These are phyloP conservation scores for Carex littledalei DNA, from an alignment of 176 grass and related monocot species.

Conservation along the genomic window DNA sequence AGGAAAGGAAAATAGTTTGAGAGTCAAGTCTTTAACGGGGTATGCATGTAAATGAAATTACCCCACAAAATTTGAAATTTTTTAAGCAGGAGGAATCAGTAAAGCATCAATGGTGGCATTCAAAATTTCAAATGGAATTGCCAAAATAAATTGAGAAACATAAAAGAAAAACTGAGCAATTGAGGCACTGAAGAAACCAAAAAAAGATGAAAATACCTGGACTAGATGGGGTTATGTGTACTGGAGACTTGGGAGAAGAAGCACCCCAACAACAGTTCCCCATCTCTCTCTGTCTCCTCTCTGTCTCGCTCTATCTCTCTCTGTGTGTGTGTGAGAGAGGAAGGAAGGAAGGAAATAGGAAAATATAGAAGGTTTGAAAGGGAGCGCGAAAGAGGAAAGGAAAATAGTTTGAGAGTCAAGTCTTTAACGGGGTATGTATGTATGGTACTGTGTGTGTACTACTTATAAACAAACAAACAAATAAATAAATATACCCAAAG, in stretches of 20 bases:
- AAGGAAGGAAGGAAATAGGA: too few relatives aligned
- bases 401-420: neutral
- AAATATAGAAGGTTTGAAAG: neutral
- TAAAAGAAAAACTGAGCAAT: neutral
- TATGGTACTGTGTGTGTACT: neutral
- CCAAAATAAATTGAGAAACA: neutral
- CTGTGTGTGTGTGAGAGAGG: neutral
- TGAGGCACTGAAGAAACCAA: neutral
- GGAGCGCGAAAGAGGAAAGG: neutral
- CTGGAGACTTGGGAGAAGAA: slow-evolving; percentile 6
- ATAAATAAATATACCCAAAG: neutral
- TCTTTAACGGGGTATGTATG: neutral
- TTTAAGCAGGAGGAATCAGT: neutral
- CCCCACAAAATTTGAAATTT: neutral
- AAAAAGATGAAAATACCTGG: slow-evolving; percentile 31
- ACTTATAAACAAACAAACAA: too few relatives aligned
- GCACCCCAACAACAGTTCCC: slow-evolving; percentile 56
- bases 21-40: neutral
- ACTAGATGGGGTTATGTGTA: slow-evolving; percentile 41
- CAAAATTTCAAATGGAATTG: neutral
- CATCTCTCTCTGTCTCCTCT: slow-evolving; percentile 30
- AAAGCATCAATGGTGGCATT: neutral
- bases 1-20: neutral
- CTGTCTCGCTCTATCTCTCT: too few relatives aligned
- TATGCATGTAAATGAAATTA: neutral